These are phyloP conservation scores for Evernia prunastri DNA, from an alignment of 495 filamentous ascomycete genomes.

Conservation along the genomic window DNA sequence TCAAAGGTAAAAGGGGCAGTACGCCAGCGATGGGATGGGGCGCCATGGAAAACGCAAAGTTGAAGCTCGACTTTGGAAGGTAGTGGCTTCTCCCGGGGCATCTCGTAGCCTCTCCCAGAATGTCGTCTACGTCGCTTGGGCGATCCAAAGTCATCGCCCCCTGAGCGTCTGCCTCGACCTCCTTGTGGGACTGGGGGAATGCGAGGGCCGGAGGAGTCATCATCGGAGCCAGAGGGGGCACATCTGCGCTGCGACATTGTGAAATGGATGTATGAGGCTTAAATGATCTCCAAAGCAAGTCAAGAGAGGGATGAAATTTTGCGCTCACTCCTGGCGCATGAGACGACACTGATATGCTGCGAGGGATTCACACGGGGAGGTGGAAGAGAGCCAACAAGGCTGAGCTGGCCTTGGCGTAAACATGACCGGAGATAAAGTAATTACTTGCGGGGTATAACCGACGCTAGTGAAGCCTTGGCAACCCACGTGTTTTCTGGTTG, in stretches of 20 bases:
- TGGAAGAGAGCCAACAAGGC: background rate
- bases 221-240: constrained; percentile 14
- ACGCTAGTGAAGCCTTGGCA: background rate
- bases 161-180: constrained; percentile 12
- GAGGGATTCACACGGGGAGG: background rate
- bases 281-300: background rate
- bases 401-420: constrained; percentile 3
- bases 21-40: constrained; percentile 18
- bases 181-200: constrained; percentile 9
- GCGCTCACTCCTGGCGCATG: background rate
- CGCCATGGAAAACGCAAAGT: constrained; percentile 23
- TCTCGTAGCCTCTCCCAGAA: constrained; percentile 17
- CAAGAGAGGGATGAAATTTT: background rate
- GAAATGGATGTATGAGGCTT: background rate
- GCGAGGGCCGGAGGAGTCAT: constrained; percentile 16
- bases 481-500: background rate
- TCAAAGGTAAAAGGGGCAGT: constrained; percentile 21
- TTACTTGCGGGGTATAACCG: background rate
- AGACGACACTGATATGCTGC: background rate
- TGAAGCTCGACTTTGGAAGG: constrained; percentile 19
- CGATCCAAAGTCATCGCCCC: constrained; percentile 13
- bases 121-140: constrained; percentile 15
- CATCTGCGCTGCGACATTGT: constrained; percentile 19
- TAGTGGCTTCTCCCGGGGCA: constrained; percentile 15
- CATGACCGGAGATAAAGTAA: background rate